A percentile compares a stretch with the other conserved stretches of the same genome.
phyloP scores from a whole-genome alignment of 345 rosid species.

The Alliaria petiolata region DNA sequence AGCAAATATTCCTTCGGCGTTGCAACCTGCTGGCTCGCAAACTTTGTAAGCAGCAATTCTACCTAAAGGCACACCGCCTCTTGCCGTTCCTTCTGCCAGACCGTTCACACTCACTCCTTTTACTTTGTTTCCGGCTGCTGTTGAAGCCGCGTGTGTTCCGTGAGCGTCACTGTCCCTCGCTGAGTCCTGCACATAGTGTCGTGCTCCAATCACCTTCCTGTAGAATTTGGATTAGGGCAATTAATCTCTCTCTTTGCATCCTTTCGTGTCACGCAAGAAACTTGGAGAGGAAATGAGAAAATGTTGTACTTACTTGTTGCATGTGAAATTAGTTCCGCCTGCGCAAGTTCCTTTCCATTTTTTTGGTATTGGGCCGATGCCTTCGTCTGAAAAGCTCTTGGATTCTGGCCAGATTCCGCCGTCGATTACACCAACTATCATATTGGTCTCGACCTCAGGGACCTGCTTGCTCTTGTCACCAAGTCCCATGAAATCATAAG shows the following conservation, averaged over 20 bases:
- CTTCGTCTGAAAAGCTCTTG: conserved; percentile 45
- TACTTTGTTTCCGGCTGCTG: conserved; percentile 54
- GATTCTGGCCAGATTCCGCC: conserved; percentile 58
- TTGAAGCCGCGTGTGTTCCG: conserved; percentile 66
- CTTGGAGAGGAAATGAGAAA: neutral
- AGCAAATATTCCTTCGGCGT: conserved; percentile 4
- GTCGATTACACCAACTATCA: conserved; percentile 43
- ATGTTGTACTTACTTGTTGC: conserved; percentile 44
- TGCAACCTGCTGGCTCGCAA: conserved; percentile 20
- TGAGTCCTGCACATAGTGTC: conserved; percentile 20
- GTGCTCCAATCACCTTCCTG: conserved; percentile 33
- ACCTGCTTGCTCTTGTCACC: conserved; percentile 3
- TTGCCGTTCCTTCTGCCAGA: conserved; percentile 48
- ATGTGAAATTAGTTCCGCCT: conserved; percentile 48
- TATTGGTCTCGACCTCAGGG: conserved; percentile 30
- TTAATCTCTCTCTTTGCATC: neutral
- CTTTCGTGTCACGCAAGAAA: neutral
- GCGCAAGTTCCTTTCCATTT: conserved; percentile 55
- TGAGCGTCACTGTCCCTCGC: conserved; percentile 38
- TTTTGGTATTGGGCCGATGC: conserved; percentile 46
- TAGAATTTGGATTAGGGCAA: neutral
- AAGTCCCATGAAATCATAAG: conserved; percentile 59
- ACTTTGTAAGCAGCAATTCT: conserved; percentile 52
- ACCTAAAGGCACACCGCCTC: conserved; percentile 61
- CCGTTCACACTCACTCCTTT: conserved; percentile 39